Conservation (phyloP, 2,329 filamentous ascomycete genomes). For the Cladophialophora yegresii region DNA sequence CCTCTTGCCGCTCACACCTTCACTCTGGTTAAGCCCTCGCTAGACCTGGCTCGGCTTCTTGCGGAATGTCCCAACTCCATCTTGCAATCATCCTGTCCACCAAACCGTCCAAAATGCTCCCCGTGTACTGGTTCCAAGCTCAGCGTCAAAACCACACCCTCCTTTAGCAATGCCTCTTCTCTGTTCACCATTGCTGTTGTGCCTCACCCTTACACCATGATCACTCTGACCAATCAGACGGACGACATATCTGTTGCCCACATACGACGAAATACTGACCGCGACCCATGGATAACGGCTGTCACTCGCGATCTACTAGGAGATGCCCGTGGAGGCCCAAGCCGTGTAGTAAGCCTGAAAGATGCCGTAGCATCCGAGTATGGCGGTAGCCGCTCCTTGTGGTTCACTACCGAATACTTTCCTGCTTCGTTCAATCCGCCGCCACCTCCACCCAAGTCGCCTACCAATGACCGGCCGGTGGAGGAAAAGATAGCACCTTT, state of each 20-base stretch:
- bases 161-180: slow-evolving; percentile 70
- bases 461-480: slow-evolving; percentile 34
- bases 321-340: slow-evolving; percentile 61
- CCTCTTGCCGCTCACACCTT: slow-evolving; percentile 75
- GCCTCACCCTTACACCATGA: slow-evolving; percentile 86
- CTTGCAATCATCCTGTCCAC: slow-evolving; percentile 76
- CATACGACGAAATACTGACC: slow-evolving; percentile 67
- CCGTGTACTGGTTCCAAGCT: slow-evolving; percentile 69
- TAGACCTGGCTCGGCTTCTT: slow-evolving; percentile 73
- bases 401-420: slow-evolving; percentile 72
- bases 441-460: slow-evolving; percentile 38
- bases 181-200: slow-evolving; percentile 83
- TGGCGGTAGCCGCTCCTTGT: slow-evolving; percentile 67
- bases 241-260: slow-evolving; percentile 63
- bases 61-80: slow-evolving; percentile 73
- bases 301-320: slow-evolving; percentile 71
- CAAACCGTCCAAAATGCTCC: slow-evolving; percentile 72
- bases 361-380: slow-evolving; percentile 73
- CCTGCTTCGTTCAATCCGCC: slow-evolving; percentile 40
- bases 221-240: slow-evolving; percentile 64
- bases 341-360: slow-evolving; percentile 75
- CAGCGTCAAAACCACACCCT: slow-evolving; percentile 65
- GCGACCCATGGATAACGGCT: slow-evolving; percentile 76
- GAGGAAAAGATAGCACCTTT: slow-evolving; percentile 42
- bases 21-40: slow-evolving; percentile 67